These are phyloP conservation scores for Juglanconis oblonga DNA, from an alignment of 2,329 filamentous ascomycete species.

Conservation along the genomic window DNA sequence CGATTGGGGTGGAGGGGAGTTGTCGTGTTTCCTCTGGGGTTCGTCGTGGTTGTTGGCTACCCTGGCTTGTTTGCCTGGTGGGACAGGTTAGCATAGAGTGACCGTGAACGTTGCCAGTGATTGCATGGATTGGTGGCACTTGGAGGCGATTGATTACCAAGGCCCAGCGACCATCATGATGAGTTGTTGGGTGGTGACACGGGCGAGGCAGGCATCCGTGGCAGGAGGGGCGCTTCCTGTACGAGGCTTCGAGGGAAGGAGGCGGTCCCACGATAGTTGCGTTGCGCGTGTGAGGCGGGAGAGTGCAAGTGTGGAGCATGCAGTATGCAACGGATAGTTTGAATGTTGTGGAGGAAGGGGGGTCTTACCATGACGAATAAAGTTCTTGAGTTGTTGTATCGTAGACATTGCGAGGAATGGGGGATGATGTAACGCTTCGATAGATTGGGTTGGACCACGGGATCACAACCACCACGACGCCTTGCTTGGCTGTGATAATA, in stretches of 20 bases:
- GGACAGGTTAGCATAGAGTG: conserved; percentile 27
- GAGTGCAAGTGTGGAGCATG: too few relatives aligned
- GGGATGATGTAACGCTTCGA: conserved; percentile 12
- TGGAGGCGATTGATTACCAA: too few relatives aligned
- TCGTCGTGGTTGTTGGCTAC: conserved; percentile 52
- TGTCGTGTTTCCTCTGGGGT: conserved; percentile 50
- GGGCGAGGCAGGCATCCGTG: background rate
- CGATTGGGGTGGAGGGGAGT: conserved; percentile 42
- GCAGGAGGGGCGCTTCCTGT: background rate
- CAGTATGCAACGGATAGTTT: too few relatives aligned
- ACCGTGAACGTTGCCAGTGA: background rate
- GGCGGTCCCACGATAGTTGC: background rate
- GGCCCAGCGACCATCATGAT: background rate
- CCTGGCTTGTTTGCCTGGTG: conserved; percentile 80
- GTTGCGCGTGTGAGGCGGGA: too few relatives aligned
- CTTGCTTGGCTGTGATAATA: too few relatives aligned
- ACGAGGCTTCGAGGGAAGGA: conserved; percentile 5
- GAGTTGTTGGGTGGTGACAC: background rate
- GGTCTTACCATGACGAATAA: conserved; percentile 78
- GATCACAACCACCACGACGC: background rate
- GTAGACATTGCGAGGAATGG: conserved; percentile 51
- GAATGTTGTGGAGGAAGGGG: too few relatives aligned
- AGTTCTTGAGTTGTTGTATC: conserved; percentile 97
- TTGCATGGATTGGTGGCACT: background rate
- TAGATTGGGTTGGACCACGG: background rate